These are phyloP conservation scores for Dactylonectria macrodidyma DNA, from an alignment of 2,329 filamentous ascomycete species.

Conservation along the genomic window DNA sequence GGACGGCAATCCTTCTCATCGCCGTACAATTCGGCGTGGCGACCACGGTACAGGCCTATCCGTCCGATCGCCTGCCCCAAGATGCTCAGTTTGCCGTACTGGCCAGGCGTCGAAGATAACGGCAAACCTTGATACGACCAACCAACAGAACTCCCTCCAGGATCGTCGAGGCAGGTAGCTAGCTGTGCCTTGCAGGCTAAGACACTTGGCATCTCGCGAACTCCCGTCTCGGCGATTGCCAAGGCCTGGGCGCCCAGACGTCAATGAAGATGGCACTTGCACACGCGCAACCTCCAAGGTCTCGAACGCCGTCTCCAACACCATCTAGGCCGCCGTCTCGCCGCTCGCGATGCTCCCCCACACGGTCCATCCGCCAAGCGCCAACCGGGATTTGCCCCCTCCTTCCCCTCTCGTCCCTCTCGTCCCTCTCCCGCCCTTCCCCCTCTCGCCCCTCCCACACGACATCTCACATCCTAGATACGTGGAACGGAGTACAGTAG, in stretches of 20 bases:
- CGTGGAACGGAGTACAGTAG: neutral
- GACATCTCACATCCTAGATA: neutral
- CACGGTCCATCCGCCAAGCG: constrained; percentile 7
- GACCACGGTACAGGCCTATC: constrained; percentile 8
- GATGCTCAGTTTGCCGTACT: constrained; percentile 18
- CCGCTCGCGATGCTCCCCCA: neutral
- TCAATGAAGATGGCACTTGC: neutral
- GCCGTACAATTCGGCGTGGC: constrained; percentile 6
- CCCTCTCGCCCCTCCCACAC: neutral
- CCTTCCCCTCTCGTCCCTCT: neutral
- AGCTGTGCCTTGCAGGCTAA: constrained; percentile 41
- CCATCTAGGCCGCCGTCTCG: neutral
- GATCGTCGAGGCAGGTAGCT: neutral
- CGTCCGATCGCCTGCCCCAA: neutral
- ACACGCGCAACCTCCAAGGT: neutral
- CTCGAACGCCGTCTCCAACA: neutral
- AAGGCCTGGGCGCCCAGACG: constrained; percentile 20
- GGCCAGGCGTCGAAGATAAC: neutral
- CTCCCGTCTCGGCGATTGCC: constrained; percentile 42
- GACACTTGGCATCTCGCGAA: constrained; percentile 39
- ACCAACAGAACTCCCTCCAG: neutral
- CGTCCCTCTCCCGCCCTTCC: neutral
- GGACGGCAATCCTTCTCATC: constrained; percentile 5
- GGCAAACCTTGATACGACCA: constrained; percentile 10
- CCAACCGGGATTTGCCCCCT: neutral